Evolutionary conservation across 768 basidiomycete genomes (phyloP).

Genomic region (Nidula microcarpa): DNA sequence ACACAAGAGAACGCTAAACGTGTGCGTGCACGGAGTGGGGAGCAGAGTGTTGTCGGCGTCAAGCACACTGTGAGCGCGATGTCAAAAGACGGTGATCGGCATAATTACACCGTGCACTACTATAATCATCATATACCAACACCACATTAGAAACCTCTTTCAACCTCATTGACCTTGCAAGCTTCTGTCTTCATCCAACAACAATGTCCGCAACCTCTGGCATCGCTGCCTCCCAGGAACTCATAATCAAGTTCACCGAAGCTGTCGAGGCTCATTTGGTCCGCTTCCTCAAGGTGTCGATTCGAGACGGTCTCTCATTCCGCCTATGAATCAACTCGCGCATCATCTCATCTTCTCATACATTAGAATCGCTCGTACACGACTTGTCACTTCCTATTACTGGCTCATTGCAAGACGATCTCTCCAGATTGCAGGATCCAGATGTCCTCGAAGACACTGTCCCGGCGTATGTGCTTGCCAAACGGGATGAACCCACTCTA

Average conservation of each 20-base stretch:
- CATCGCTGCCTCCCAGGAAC: constrained; percentile 59
- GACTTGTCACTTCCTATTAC: constrained; percentile 45
- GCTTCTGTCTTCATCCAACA: too few relatives aligned
- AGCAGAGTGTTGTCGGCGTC: too few relatives aligned
- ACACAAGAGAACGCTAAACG: too few relatives aligned
- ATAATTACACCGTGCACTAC: too few relatives aligned
- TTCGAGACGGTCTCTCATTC: constrained; percentile 60
- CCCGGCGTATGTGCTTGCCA: constrained; percentile 77
- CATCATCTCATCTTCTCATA: constrained; percentile 9
- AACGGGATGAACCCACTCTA: constrained; percentile 52
- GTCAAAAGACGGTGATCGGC: too few relatives aligned
- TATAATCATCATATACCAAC: not conserved
- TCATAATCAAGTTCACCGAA: constrained; percentile 53
- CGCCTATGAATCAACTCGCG: constrained; percentile 8
- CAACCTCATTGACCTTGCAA: not conserved
- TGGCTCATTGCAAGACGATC: constrained; percentile 60
- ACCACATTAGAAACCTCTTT: not conserved
- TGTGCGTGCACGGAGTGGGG: too few relatives aligned
- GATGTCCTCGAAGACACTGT: constrained; percentile 51
- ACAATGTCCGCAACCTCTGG: constrained; percentile 74
- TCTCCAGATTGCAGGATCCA: constrained; percentile 47
- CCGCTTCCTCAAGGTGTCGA: constrained; percentile 77
- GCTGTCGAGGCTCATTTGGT: constrained; percentile 46
- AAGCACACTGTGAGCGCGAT: too few relatives aligned
- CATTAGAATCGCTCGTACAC: constrained; percentile 65